Evolutionary conservation across 1,139 yeast species (phyloP), one percentile per base, ranked within the genome.

Genomic region (Pichia sp.): DNA sequence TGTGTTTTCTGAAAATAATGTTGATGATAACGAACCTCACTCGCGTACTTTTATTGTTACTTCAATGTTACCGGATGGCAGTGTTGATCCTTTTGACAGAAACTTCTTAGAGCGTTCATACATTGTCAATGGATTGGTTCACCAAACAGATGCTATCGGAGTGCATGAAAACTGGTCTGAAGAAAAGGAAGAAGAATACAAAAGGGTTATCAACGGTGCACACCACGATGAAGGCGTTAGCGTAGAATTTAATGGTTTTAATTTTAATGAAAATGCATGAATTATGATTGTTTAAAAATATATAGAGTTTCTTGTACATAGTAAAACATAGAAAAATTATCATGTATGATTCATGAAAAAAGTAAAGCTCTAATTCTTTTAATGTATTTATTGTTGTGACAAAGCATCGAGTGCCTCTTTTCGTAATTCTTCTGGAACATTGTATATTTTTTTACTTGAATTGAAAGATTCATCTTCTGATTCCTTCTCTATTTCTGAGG

Each of bases 21-120:
- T 51, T 3, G 19, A 55, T 4, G 38, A 49, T 9, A 27, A 22
- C 4, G 15, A n/a, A 9, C 44, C 42, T 3, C 45, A 46, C 22
- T 47, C 50, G 11, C 44, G 53, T 12, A 32, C 63, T 8, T 46
- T 63, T 30, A 52, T 55, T 10, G 41, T 61, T 1, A 46, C 50
- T 18, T 44, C 52, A 0, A 63, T 60, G 45, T 54, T 63, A 40
- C 61, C 57, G 2, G 39, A 46, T 37, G 42, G 43, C 5, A 30
- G 38, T 14, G 21, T 46, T 28, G 53, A 50, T 34, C 53, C 53
- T 4, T 40, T 54, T 30, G 69, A 66, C 33, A 53, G 68, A 45
- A 58, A 57, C 40, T 59, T 58, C 28, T 43, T 65, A 10, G 65
- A 62, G 40, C 57, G 68, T 41, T 44, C 60, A 15, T 51, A 57